Base-by-base conservation (phyloP, 1,139 yeast genomes). In the Lodderomyces margitis region DNA sequence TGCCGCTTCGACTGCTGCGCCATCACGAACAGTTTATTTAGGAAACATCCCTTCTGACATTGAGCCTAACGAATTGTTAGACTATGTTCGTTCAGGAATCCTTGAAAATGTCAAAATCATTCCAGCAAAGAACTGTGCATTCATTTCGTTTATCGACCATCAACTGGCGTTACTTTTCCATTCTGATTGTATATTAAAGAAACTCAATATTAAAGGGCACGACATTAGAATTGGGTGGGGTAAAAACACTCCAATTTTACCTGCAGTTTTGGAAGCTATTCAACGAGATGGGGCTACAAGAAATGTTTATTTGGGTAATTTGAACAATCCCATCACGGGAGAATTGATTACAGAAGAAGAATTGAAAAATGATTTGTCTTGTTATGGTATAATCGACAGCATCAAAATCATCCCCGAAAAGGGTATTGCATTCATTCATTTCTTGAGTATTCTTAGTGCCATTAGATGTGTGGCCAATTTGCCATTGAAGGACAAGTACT, bases 221-320 rank as follows among this genome's bases (percentile, higher is more conserved):
- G 83, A 79, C 52, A 70, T 79, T 34, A 69, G 81, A 52, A 70
- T 88, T 31, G 83, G 84, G 19, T 86, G 94, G 81, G 87, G 87
- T 8, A 72, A 75, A 39, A 78, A 86, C 37, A 68, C 80, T 24
- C 76, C 84, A 9, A 74, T 88, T 23, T 75, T 83, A 39, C 82
- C 89, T 1, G 75, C 82, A 4, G 87, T 91, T 7, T 68, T 80
- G 49, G 76, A 79, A 44, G 86, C 92, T 16, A 87, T 91, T 38
- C 83, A 83, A 51, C 80, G 85, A 50, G 91, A 88, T 51, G 89
- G 91, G 30, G 98, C 98, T 8, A 87, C 97, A 5, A 78, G 98
- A 64, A 87, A 87, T 55, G 95, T 92, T 15, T 89, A 86, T 58
- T 72, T 92, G 47, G 95, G 96, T 19, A 81, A 80, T 53, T 68